These are phyloP conservation scores for Kregervanrija delftensis DNA, from an alignment of 805 yeast genomes.

Conservation along the genomic window DNA sequence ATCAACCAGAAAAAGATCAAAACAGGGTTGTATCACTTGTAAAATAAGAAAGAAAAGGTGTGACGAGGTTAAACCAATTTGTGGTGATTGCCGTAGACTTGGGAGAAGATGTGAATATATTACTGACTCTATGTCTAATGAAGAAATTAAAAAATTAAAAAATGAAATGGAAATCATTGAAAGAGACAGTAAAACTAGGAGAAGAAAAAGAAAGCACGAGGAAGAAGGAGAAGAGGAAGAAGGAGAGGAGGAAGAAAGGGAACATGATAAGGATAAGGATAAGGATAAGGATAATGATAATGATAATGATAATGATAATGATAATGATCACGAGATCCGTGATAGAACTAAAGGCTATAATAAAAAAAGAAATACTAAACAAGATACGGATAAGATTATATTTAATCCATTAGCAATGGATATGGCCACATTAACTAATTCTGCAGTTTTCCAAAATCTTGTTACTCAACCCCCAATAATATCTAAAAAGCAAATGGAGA, in stretches of 20 bases:
- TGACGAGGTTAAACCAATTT: constrained; percentile 41
- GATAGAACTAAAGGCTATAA: background rate
- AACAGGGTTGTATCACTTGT: constrained; percentile 63
- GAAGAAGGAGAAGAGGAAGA: background rate
- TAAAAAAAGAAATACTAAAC: constrained; percentile 1
- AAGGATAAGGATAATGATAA: background rate
- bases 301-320: background rate
- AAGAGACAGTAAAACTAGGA: constrained; percentile 34
- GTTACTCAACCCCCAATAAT: background rate
- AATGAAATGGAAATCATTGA: constrained; percentile 34
- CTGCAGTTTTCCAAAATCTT: constrained; percentile 1
- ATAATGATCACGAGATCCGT: background rate
- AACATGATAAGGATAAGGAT: background rate
- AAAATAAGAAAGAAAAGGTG: constrained; percentile 58
- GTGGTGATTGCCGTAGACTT: constrained; percentile 43
- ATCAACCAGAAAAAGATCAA: constrained; percentile 31
- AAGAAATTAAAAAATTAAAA: constrained; percentile 30
- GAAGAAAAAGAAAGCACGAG: constrained; percentile 24
- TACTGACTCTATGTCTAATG: constrained; percentile 37
- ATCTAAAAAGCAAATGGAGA: background rate
- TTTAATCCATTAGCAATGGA: constrained; percentile 25
- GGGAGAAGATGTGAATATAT: constrained; percentile 42
- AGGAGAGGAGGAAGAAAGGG: background rate
- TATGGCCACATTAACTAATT: constrained; percentile 6
- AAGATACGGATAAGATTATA: constrained; percentile 13